Evolutionary conservation across 2,329 filamentous ascomycete genomes (phyloP).

Genomic region (Aureobasidium sp.): DNA sequence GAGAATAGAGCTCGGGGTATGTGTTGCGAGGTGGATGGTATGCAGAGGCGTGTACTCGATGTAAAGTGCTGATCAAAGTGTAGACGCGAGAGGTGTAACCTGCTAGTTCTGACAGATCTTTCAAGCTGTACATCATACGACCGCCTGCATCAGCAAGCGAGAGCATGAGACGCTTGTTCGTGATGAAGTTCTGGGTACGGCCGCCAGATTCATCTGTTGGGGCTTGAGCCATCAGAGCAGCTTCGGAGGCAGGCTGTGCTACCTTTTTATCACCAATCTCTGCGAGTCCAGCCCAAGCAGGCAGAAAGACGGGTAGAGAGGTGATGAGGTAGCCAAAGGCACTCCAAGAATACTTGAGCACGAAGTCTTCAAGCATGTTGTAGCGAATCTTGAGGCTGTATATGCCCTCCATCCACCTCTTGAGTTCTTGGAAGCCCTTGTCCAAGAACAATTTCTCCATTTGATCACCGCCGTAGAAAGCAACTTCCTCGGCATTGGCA

Average conservation of each 20-base stretch:
- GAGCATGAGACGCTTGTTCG: constrained; percentile 96
- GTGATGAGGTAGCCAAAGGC: constrained; percentile 93
- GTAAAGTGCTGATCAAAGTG: constrained; percentile 86
- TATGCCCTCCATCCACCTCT: constrained; percentile 96
- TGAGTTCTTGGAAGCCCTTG: constrained; percentile 83
- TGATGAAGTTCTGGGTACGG: constrained; percentile 98
- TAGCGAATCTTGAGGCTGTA: constrained; percentile 97
- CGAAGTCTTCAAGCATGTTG: constrained; percentile 97
- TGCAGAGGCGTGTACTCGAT: constrained; percentile 83
- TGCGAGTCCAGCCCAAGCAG: constrained; percentile 82
- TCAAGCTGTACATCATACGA: constrained; percentile 99
- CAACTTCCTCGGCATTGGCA: constrained; percentile 94
- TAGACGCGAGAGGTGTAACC: constrained; percentile 96
- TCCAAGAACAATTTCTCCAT: constrained; percentile 93
- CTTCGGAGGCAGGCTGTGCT: constrained; percentile 6
- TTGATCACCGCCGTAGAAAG: constrained; percentile 91
- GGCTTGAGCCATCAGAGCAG: constrained; percentile 6
- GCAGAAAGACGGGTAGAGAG: constrained; percentile 86
- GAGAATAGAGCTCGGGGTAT: constrained; percentile 72
- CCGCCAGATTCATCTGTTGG: constrained; percentile 36
- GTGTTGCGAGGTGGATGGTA: constrained; percentile 63
- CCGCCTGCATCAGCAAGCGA: constrained; percentile 93
- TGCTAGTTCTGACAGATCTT: constrained; percentile 90
- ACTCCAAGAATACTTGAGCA: constrained; percentile 97
- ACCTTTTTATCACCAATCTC: constrained; percentile 24